Evolutionary conservation across 257 asterid genomes (phyloP).

Genomic region (Datura wrightii): DNA sequence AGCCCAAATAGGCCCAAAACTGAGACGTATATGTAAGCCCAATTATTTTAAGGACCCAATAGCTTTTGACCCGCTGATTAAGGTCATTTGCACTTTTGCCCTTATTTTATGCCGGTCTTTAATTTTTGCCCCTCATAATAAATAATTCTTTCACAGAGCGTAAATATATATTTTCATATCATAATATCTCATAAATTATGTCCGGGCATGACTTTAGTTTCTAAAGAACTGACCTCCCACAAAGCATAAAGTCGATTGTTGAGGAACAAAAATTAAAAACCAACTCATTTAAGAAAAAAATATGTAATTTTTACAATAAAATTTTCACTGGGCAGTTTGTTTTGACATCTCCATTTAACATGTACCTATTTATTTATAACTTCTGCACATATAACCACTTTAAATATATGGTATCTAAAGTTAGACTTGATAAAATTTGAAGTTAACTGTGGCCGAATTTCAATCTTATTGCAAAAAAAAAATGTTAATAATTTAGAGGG

Average conservation of each 20-base stretch:
- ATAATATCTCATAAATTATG: no score
- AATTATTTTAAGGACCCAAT: neutral
- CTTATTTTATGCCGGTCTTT: neutral
- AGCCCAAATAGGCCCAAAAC: neutral
- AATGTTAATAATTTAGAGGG: neutral
- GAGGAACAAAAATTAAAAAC: no score
- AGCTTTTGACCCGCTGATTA: neutral
- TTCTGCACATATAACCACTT: neutral
- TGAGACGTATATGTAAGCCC: neutral
- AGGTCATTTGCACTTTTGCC: neutral
- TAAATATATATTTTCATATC: no score
- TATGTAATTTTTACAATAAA: no score
- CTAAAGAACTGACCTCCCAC: no score
- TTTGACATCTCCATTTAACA: neutral
- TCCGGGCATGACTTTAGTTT: no score
- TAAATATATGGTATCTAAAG: rapidly evolving
- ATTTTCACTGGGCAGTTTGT: neutral
- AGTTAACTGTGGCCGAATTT: neutral
- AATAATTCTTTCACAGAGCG: no score
- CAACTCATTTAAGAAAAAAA: no score
- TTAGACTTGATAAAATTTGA: neutral
- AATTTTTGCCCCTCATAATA: neutral
- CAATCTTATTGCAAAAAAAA: neutral
- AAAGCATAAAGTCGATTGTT: no score
- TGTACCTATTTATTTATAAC: neutral